Base-by-base conservation (phyloP, 257 asterid genomes). In the Solanum chilense region DNA sequence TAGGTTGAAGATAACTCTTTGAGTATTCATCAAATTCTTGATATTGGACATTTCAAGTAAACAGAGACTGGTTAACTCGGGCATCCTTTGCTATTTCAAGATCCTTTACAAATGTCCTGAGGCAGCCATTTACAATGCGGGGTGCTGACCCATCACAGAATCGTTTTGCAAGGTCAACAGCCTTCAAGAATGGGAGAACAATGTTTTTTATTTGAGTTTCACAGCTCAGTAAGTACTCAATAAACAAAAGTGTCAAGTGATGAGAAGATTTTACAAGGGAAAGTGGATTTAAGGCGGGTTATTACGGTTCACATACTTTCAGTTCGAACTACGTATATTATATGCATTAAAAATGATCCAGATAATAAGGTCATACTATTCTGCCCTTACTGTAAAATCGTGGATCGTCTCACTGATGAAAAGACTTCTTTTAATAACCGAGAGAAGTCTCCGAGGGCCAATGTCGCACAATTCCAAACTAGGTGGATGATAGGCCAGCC, bases 131-230 rank as follows among this genome's bases (percentile, higher is more conserved):
- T 87, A 97, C 88, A 68, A 94, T 60, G 12, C 99, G 99, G 85
- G 98, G 99, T 12, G 98, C 98, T 44, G 97, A 91, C 89, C 99
- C 99, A 82, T 95, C 99, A 88, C 99, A 97, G 93, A 94, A 97
- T 74, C 99, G 92, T 91, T 97, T 97, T 5, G 98, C 98, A 88
- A 97, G 98, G 90, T 95, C 99, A 88, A 97, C 97, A 56, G 98
- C 99, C 99, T 96, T 81, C 88, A 87, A 86, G 39, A 86, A 83
- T 62, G 87, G 83, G 37, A n/a, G 62, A 27, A 81, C 33, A 2
- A 2, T 16, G 27, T 74, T 83, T 74, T 60, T 62, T 56, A 4
- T 47, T 44, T 52, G 5, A 88, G 84, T 77, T 44, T 20, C 44
- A 77, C 64, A 25, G 62, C 84, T 78, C n/a, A 78, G 12, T 27